Evolutionary conservation across 805 yeast genomes (phyloP).

Genomic region (Blastobotrys terrestris): DNA sequence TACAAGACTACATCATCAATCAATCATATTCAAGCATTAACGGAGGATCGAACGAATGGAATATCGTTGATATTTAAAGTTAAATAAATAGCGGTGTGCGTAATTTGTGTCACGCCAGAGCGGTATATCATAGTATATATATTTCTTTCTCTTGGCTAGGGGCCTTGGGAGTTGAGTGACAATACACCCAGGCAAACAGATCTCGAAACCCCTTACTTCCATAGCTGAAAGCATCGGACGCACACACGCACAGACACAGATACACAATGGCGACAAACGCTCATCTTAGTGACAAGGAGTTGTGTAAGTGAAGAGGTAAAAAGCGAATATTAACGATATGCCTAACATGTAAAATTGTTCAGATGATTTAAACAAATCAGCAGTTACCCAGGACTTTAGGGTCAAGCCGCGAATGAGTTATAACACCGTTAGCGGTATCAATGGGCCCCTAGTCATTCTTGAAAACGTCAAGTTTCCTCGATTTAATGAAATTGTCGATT

Average conservation of each 20-base stretch:
- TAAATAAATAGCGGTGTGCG: too few relatives aligned
- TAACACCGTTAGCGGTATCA: constrained; percentile 97
- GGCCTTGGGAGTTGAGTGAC: too few relatives aligned
- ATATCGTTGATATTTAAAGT: constrained; percentile 6
- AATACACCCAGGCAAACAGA: not conserved
- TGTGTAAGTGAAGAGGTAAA: not conserved
- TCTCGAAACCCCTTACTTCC: not conserved
- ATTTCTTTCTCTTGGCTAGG: too few relatives aligned
- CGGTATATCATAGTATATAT: too few relatives aligned
- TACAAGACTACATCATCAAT: constrained; percentile 23
- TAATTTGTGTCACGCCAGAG: too few relatives aligned
- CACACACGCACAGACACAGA: too few relatives aligned
- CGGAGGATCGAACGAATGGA: constrained; percentile 33
- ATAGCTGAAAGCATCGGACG: not conserved
- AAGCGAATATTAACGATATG: not conserved
- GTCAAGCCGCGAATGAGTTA: constrained; percentile 87
- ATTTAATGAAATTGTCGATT: constrained; percentile 92
- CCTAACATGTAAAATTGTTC: not conserved
- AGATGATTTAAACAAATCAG: constrained; percentile 74
- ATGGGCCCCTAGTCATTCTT: constrained; percentile 93
- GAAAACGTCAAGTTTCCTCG: constrained; percentile 85
- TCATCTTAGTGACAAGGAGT: constrained; percentile 4
- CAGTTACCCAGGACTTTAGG: constrained; percentile 86
- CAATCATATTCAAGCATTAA: constrained; percentile 30
- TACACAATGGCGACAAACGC: not conserved